Base-by-base conservation (phyloP, 2,329 filamentous ascomycete species). In the Cephalotrichum gorgonifer region DNA sequence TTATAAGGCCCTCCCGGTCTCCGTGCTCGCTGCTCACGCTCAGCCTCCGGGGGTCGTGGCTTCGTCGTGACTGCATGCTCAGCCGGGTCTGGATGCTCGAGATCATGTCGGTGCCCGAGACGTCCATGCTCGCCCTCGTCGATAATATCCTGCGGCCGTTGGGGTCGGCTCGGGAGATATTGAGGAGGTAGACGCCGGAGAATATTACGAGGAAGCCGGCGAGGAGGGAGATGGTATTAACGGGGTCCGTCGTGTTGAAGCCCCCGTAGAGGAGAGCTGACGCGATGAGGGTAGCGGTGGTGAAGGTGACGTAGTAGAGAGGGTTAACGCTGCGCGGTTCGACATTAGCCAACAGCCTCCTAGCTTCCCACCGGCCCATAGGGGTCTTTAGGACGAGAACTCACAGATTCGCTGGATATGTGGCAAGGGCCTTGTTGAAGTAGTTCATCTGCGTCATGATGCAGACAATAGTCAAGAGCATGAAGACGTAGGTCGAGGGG, bases 401-500 rank as follows among this genome's bases (percentile, higher is more conserved):
- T 64, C 77, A 95, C 90, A 98, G 95, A 58, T 94, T 95, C 28
- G 93, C 96, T 27, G 88, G 91, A 69, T 97, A 98, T 60, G 94
- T 89, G 66, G 88, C 94, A 52, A 98, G 72, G 7, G 93, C 93
- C 69, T 98, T 98, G 75, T 98, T 98, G 70, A 98, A 95, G 68
- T 98, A 98, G 68, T 98, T 98, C 93, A 98, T 97, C 74, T 98
- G 93, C 8, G 90, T 96, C 56, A 98, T 67, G 62, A 98, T 97
- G 72, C 93, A 98, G 55, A 96, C 88, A 3, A 77, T 75, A 0
- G 90, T 93, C 55, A 97, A 80, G 56, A 98, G 96, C 67, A 91
- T 83, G 65, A 98, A 98, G 54, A 96, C 90, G 60, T 98, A 98
- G 52, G 94, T 98, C 45, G 89, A 95, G 2, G 94, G 88, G 58